Percentiles rank a stretch among this genome's conserved stretches.
These are phyloP conservation scores for Naganishia sp. DNA, from an alignment of 1,284 basidiomycete genomes.

Conservation along the genomic window DNA sequence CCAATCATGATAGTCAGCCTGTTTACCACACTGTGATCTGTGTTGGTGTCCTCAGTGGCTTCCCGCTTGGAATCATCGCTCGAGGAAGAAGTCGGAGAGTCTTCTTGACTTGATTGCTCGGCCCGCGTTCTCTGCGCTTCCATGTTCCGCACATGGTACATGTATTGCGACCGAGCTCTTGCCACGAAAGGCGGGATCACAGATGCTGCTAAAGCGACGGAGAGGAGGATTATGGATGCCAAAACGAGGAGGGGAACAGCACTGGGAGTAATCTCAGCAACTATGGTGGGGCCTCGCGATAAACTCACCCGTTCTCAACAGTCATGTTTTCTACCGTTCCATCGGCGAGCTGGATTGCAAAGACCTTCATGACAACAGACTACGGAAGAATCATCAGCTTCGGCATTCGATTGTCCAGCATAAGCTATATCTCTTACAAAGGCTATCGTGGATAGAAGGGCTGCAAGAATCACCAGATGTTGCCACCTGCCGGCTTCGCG, in stretches of 20 bases:
- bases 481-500: slow-evolving; percentile 12
- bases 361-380: slow-evolving; percentile 5
- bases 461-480: slow-evolving; percentile 11
- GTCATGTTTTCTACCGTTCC: not conserved
- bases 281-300: no score
- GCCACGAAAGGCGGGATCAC: not conserved
- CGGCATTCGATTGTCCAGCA: not conserved
- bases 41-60: not conserved
- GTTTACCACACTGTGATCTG: slow-evolving; percentile 1
- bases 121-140: no score
- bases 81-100: not conserved
- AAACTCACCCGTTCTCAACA: slow-evolving; percentile 11
- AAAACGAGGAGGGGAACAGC: slow-evolving; percentile 10
- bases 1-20: slow-evolving; percentile 2
- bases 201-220: slow-evolving; percentile 2
- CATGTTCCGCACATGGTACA: slow-evolving; percentile 2
- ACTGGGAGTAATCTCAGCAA: not conserved
- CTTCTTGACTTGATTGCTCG: not conserved
- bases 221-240: slow-evolving; percentile 9
- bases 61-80: not conserved
- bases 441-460: slow-evolving; percentile 12
- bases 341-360: slow-evolving; percentile 1
- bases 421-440: not conserved
- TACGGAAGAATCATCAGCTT: not conserved
- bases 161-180: slow-evolving; percentile 9